phyloP scores from a whole-genome alignment of 805 yeast species.

The Metschnikowia proteae region DNA sequence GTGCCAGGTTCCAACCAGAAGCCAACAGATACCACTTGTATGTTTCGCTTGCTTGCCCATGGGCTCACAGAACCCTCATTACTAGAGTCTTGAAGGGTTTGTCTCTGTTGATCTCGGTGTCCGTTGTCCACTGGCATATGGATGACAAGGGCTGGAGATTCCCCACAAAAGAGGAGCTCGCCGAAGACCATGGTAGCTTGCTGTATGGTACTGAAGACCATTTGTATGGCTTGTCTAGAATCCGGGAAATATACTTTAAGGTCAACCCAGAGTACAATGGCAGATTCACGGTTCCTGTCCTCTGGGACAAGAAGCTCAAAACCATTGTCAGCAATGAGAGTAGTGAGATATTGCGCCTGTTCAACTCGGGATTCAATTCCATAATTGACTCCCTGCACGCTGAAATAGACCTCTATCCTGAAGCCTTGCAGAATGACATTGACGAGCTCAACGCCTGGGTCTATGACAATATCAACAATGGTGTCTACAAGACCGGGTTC shows the following conservation, averaged over 20 bases:
- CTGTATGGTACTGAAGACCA: conserved; percentile 38
- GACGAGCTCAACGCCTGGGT: conserved; percentile 80
- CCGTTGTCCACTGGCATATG: conserved; percentile 90
- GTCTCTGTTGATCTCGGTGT: conserved; percentile 52
- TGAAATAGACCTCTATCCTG: conserved; percentile 61
- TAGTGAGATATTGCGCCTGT: conserved; percentile 80
- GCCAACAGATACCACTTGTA: conserved; percentile 79
- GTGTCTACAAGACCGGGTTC: conserved; percentile 91
- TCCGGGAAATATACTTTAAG: conserved; percentile 70
- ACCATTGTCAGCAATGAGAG: conserved; percentile 92
- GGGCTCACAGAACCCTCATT: conserved; percentile 88
- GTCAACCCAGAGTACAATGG: conserved; percentile 75
- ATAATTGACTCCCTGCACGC: conserved; percentile 48
- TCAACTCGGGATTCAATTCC: conserved; percentile 71
- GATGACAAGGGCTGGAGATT: conserved; percentile 90
- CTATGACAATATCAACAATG: conserved; percentile 83
- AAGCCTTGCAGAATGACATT: conserved; percentile 48
- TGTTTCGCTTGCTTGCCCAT: conserved; percentile 89
- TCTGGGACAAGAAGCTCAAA: conserved; percentile 81
- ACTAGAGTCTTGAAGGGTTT: conserved; percentile 70
- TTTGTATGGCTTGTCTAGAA: conserved; percentile 52
- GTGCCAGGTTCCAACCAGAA: conserved; percentile 69
- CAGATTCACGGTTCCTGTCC: conserved; percentile 86
- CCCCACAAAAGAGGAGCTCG: conserved; percentile 44
- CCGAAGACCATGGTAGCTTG: conserved; percentile 48